Evolutionary conservation across 305 asterid species (phyloP).

Genomic region (Petunia hybrid): DNA sequence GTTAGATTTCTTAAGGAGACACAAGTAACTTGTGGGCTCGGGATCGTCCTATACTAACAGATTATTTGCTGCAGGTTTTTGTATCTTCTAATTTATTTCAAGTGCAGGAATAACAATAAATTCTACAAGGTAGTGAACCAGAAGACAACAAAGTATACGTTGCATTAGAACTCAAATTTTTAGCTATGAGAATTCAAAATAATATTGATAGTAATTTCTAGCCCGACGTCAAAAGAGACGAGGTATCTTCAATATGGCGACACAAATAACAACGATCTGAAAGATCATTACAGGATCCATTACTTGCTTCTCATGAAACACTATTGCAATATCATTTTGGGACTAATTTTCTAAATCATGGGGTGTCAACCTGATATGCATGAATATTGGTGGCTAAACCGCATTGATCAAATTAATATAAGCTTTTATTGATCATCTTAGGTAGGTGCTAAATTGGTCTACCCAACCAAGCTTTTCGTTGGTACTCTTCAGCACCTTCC

Average conservation of each 20-base stretch:
- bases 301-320: constrained; percentile 9
- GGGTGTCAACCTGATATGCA: neutral
- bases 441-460: neutral
- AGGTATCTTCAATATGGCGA: neutral
- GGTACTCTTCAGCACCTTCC: neutral
- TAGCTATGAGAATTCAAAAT: too few relatives aligned
- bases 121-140: too few relatives aligned
- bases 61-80: too few relatives aligned
- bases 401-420: neutral
- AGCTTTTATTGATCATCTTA: constrained; percentile 8
- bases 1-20: too few relatives aligned
- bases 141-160: too few relatives aligned
- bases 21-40: too few relatives aligned
- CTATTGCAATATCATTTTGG: neutral
- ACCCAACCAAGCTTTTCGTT: neutral
- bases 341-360: neutral
- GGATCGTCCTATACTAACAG: too few relatives aligned
- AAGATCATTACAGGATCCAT: neutral
- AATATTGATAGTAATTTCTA: too few relatives aligned
- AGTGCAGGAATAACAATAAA: too few relatives aligned
- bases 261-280: neutral
- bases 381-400: neutral
- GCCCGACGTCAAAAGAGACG: neutral
- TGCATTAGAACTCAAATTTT: too few relatives aligned
- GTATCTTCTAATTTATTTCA: too few relatives aligned